phyloP scores from a whole-genome alignment of 352 stramenopile species.

The Phytopythium vexans region DNA sequence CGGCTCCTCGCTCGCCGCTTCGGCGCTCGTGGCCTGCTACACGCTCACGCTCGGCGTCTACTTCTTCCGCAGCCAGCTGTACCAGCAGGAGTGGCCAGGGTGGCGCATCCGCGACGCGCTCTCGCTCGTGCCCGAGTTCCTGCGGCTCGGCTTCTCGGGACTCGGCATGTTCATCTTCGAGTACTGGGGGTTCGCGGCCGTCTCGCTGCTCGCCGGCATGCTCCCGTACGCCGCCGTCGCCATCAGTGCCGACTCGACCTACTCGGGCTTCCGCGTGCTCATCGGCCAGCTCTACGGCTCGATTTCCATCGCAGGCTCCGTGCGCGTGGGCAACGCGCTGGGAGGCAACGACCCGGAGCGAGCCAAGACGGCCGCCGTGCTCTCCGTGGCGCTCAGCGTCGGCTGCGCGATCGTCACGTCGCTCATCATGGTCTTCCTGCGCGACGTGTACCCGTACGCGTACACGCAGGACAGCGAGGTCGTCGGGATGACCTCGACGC shows the following conservation, averaged over 20 bases:
- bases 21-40: constrained; percentile 51
- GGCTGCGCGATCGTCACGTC: constrained; percentile 41
- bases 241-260: constrained; percentile 84
- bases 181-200: constrained; percentile 77
- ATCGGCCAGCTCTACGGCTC: constrained; percentile 72
- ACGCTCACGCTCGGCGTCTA: constrained; percentile 62
- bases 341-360: constrained; percentile 75
- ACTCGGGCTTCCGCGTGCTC: constrained; percentile 71
- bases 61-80: constrained; percentile 60
- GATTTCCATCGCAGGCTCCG: constrained; percentile 62
- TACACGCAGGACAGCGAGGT: constrained; percentile 61
- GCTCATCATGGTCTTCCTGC: constrained; percentile 52
- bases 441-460: constrained; percentile 49
- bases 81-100: constrained; percentile 73
- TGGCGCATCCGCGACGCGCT: constrained; percentile 65
- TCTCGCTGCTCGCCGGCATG: constrained; percentile 71
- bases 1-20: constrained; percentile 70
- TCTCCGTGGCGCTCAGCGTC: constrained; percentile 47
- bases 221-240: constrained; percentile 71
- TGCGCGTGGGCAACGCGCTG: constrained; percentile 84
- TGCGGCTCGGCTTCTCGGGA: constrained; percentile 73
- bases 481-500: constrained; percentile 43
- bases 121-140: constrained; percentile 66
- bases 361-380: constrained; percentile 64
- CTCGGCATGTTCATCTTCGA: constrained; percentile 87